A percentile compares a stretch with the other conserved stretches of the same genome.
These are phyloP conservation scores for Coemansia sp. DNA, from an alignment of 192 early-diverging fungal species.

Conservation along the genomic window DNA sequence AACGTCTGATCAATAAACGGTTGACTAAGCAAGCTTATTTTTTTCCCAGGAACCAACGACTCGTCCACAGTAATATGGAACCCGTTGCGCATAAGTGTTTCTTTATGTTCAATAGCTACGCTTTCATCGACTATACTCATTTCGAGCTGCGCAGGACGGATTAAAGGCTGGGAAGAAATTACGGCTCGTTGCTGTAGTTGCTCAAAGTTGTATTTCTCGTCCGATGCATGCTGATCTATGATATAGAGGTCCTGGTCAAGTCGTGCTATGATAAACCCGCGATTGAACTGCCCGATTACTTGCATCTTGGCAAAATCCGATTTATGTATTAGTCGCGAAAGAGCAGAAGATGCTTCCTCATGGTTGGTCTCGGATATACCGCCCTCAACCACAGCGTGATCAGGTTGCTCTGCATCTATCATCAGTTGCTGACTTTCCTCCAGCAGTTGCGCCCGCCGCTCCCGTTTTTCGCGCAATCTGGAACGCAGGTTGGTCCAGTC, in stretches of 20 bases:
- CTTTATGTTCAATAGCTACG: conserved; percentile 70
- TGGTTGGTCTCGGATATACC: conserved; percentile 21
- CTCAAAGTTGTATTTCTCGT: conserved; percentile 98
- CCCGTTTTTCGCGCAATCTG: conserved; percentile 21
- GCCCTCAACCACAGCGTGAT: conserved; percentile 11
- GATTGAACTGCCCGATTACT: conserved; percentile 95
- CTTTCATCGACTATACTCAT: conserved; percentile 79
- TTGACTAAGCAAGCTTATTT: conserved; percentile 67
- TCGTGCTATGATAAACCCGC: conserved; percentile 85
- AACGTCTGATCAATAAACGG: conserved; percentile 72
- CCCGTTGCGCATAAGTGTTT: conserved; percentile 77
- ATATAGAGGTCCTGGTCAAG: conserved; percentile 79
- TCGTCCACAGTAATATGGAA: conserved; percentile 72
- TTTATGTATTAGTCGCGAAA: conserved; percentile 64
- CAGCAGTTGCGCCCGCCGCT: conserved; percentile 8
- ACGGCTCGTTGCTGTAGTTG: conserved; percentile 63
- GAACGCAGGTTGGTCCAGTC: conserved; percentile 14
- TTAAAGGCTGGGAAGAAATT: conserved; percentile 67
- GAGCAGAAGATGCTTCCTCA: conserved; percentile 17
- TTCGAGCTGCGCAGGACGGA: conserved; percentile 68
- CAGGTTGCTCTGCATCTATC: not conserved
- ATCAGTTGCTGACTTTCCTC: conserved; percentile 15
- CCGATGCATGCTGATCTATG: conserved; percentile 96
- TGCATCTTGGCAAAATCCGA: conserved; percentile 80
- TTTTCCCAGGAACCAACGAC: conserved; percentile 55